Conservation (phyloP, 1,139 yeast species). For the Candida neerlandica region DNA sequence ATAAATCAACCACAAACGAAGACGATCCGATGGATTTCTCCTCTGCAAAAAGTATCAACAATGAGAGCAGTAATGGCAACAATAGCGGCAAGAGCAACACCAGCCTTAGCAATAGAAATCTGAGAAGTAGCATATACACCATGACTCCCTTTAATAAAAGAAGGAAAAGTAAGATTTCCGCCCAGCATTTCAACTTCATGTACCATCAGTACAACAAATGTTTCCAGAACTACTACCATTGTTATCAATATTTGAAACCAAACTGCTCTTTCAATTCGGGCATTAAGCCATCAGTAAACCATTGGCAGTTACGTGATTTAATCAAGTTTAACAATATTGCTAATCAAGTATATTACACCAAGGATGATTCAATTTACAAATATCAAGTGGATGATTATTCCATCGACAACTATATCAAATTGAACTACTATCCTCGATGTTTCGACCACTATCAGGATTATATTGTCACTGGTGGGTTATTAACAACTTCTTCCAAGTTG, state of each 20-base stretch:
- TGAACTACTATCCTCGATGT: constrained; percentile 66
- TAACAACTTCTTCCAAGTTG: constrained; percentile 31
- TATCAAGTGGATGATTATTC: constrained; percentile 20
- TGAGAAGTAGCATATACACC: background rate
- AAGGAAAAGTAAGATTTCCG: constrained; percentile 5
- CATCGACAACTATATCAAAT: constrained; percentile 40
- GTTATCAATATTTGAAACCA: constrained; percentile 40
- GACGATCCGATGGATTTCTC: background rate
- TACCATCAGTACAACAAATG: constrained; percentile 32
- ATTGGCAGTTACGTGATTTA: constrained; percentile 88
- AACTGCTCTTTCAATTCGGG: constrained; percentile 39
- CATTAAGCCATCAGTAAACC: constrained; percentile 48
- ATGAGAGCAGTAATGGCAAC: background rate
- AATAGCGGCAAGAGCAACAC: background rate
- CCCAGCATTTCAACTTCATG: constrained; percentile 5
- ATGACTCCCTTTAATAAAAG: background rate
- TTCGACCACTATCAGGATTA: constrained; percentile 58
- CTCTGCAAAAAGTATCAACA: background rate
- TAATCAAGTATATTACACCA: constrained; percentile 37
- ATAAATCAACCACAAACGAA: background rate
- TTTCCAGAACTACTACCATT: constrained; percentile 50
- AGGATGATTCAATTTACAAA: constrained; percentile 31
- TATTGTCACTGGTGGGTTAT: constrained; percentile 73
- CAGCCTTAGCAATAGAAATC: background rate
- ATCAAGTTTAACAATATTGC: constrained; percentile 45